Conservation (phyloP, 768 basidiomycete species). For the Russula brevipes region DNA sequence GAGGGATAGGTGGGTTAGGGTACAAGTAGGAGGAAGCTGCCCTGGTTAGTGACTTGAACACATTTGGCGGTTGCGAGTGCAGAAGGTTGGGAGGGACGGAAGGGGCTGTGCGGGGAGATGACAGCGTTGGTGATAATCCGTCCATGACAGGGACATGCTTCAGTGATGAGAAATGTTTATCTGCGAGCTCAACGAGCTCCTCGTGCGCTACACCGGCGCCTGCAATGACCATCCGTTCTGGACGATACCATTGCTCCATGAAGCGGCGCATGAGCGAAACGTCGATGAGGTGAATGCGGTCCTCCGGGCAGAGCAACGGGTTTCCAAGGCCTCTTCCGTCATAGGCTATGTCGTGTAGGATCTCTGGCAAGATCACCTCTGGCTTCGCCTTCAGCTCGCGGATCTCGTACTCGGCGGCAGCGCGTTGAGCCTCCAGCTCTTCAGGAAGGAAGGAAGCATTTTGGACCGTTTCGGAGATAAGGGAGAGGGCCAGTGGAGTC, state of each 20-base stretch:
- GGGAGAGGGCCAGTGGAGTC: conserved; percentile 74
- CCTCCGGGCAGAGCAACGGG: conserved; percentile 80
- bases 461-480: conserved; percentile 87
- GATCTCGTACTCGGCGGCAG: conserved; percentile 86
- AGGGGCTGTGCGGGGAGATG: conserved; percentile 29
- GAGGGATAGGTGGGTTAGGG: conserved; percentile 29
- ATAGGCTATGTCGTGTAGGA: conserved; percentile 85
- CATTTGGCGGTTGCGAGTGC: conserved; percentile 43
- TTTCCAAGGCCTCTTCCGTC: conserved; percentile 78
- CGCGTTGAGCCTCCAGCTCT: conserved; percentile 78
- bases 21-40: conserved; percentile 73
- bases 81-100: conserved; percentile 53
- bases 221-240: conserved; percentile 93
- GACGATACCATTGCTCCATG: conserved; percentile 80
- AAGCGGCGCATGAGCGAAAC: conserved; percentile 53
- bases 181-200: conserved; percentile 77
- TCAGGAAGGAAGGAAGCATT: conserved; percentile 69
- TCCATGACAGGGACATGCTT: conserved; percentile 34
- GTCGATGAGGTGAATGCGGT: conserved; percentile 67
- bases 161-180: conserved; percentile 75
- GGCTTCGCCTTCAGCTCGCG: conserved; percentile 85
- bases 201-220: conserved; percentile 91
- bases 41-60: conserved; percentile 65
- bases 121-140: conserved; percentile 28
- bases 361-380: conserved; percentile 88